Evolutionary conservation across 2,329 filamentous ascomycete genomes (phyloP).

Genomic region (Paecilomyces sp.): DNA sequence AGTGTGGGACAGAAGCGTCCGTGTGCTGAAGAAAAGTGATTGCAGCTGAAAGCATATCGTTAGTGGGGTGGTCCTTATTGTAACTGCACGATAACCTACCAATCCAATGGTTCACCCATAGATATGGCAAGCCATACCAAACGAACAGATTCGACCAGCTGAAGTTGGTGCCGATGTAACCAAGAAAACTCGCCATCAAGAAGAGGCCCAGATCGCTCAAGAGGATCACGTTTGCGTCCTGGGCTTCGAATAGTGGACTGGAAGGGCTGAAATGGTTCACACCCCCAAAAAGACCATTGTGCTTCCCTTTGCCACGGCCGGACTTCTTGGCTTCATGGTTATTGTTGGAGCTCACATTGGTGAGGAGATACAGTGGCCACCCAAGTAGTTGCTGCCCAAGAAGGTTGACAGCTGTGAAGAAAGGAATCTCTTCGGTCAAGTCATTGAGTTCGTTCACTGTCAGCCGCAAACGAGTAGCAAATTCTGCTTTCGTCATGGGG

Average conservation of each 20-base stretch:
- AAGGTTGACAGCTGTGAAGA: slow-evolving; percentile 67
- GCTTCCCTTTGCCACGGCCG: slow-evolving; percentile 87
- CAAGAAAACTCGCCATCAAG: slow-evolving; percentile 56
- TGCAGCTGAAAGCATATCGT: slow-evolving; percentile 49
- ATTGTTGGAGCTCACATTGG: slow-evolving; percentile 95
- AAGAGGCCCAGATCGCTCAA: slow-evolving; percentile 77
- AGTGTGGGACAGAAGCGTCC: slow-evolving; percentile 88
- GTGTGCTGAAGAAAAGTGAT: slow-evolving; percentile 98
- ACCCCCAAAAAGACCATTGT: slow-evolving; percentile 68
- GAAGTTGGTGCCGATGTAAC: slow-evolving; percentile 65
- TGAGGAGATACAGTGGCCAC: slow-evolving; percentile 86
- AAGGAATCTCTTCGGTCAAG: slow-evolving; percentile 89
- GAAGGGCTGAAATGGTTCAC: slow-evolving; percentile 93
- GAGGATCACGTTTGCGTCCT: slow-evolving; percentile 79
- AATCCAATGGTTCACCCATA: slow-evolving; percentile 99
- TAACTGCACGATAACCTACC: too few species aligned
- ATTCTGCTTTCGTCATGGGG: slow-evolving; percentile 81
- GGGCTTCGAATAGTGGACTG: slow-evolving; percentile 85
- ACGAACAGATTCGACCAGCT: slow-evolving; percentile 82
- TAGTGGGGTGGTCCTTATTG: too few species aligned
- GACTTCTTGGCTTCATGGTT: slow-evolving; percentile 84
- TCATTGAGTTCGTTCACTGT: slow-evolving; percentile 76
- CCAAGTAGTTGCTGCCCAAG: slow-evolving; percentile 81
- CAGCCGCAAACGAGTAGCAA: slow-evolving; percentile 66
- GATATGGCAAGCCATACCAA: slow-evolving; percentile 92